phyloP scores from a whole-genome alignment of 192 early-diverging fungal species.

The Coemansia sp. region DNA sequence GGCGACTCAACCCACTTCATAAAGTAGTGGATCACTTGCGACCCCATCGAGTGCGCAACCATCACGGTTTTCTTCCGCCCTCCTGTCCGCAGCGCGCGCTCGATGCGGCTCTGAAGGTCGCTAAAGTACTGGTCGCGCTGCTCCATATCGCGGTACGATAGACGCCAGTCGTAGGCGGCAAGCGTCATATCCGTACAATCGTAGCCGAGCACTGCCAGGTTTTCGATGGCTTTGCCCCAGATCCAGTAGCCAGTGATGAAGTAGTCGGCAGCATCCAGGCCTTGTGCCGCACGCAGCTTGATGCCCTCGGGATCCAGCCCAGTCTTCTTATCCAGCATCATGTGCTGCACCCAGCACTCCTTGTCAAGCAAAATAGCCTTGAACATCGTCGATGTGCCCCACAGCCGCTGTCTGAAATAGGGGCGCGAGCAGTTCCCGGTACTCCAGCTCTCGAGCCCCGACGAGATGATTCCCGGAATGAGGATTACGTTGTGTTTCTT shows the following conservation, averaged over 20 bases:
- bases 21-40: slow-evolving; percentile 75
- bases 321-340: slow-evolving; percentile 76
- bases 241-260: slow-evolving; percentile 91
- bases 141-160: slow-evolving; percentile 76
- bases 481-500: slow-evolving; percentile 66
- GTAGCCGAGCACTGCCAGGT: slow-evolving; percentile 80
- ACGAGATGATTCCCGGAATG: slow-evolving; percentile 86
- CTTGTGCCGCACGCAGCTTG: slow-evolving; percentile 82
- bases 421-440: slow-evolving; percentile 71
- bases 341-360: slow-evolving; percentile 79
- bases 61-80: slow-evolving; percentile 59
- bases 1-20: slow-evolving; percentile 80
- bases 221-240: slow-evolving; percentile 79
- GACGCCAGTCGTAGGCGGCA: slow-evolving; percentile 87
- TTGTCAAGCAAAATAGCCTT: slow-evolving; percentile 82
- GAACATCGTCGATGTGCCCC: slow-evolving; percentile 83
- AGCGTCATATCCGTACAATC: slow-evolving; percentile 86
- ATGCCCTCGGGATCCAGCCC: slow-evolving; percentile 83
- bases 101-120: slow-evolving; percentile 69
- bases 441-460: slow-evolving; percentile 88
- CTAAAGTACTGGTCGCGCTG: slow-evolving; percentile 81
- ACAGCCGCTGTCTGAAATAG: slow-evolving; percentile 86
- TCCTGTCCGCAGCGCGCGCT: slow-evolving; percentile 50
- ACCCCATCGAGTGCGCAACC: slow-evolving; percentile 60
- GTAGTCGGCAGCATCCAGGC: slow-evolving; percentile 88